A percentile compares a stretch with the other conserved stretches of the same genome.
Conservation (phyloP, 345 rosid species). For the Isatis tinctoria region DNA sequence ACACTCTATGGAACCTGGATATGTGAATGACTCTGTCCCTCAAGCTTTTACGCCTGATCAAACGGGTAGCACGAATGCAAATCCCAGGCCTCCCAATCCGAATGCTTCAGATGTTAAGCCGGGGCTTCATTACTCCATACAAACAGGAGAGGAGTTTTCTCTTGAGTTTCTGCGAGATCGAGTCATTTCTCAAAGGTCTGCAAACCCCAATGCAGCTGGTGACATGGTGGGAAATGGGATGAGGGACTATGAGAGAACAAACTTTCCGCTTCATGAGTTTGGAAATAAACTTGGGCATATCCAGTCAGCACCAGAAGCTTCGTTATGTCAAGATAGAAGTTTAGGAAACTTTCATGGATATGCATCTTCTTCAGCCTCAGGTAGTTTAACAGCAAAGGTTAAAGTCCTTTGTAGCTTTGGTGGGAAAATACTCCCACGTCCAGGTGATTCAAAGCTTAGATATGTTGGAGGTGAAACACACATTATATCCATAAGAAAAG, state of each 20-base stretch:
- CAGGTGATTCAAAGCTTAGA: constrained; percentile 83
- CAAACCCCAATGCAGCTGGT: constrained; percentile 35
- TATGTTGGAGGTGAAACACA: constrained; percentile 94
- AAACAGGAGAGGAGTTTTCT: constrained; percentile 91
- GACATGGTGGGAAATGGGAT: constrained; percentile 40
- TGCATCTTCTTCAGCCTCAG: constrained; percentile 45
- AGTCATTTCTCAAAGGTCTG: constrained; percentile 53
- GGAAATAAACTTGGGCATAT: constrained; percentile 45
- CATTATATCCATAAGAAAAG: constrained; percentile 57
- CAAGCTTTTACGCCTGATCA: constrained; percentile 45
- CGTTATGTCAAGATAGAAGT: constrained; percentile 36
- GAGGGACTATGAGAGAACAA: constrained; percentile 46
- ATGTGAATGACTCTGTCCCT: constrained; percentile 48
- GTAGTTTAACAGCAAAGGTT: constrained; percentile 43
- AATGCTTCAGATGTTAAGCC: constrained; percentile 60
- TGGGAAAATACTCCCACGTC: constrained; percentile 80
- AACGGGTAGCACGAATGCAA: constrained; percentile 28
- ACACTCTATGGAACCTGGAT: constrained; percentile 45
- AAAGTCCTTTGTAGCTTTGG: constrained; percentile 90
- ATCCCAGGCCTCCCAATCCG: constrained; percentile 38
- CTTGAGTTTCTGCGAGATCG: constrained; percentile 88
- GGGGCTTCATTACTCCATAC: constrained; percentile 70
- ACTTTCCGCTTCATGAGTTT: constrained; percentile 34
- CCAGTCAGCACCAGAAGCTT: constrained; percentile 46
- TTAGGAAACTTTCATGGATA: constrained; percentile 34